These are phyloP conservation scores for Candida glaebosa DNA, from an alignment of 805 yeast genomes.

Conservation along the genomic window DNA sequence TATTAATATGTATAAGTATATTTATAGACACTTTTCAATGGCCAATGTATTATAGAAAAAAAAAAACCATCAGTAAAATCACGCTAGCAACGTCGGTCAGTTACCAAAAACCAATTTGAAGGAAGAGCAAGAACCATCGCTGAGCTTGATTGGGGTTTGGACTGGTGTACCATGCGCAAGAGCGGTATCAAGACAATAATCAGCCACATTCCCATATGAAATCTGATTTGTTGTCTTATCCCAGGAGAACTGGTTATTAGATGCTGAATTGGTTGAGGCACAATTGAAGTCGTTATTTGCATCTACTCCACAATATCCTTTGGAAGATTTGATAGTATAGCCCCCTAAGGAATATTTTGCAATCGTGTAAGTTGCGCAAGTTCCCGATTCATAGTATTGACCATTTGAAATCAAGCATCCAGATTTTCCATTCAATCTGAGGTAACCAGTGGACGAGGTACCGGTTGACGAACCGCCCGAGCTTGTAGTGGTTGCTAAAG, in stretches of 20 bases:
- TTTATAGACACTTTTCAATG: no score
- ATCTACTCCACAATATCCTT: conserved; percentile 66
- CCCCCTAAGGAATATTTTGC: conserved; percentile 66
- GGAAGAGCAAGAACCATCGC: conserved; percentile 18
- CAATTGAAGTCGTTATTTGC: conserved; percentile 18
- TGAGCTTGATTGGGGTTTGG: conserved; percentile 50
- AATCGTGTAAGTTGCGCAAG: conserved; percentile 76
- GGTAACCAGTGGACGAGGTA: conserved; percentile 24
- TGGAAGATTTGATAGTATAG: conserved; percentile 61
- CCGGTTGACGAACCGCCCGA: conserved; percentile 12
- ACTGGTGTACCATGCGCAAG: conserved; percentile 24
- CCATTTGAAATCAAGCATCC: conserved; percentile 89
- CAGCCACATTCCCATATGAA: conserved; percentile 57
- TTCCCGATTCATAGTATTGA: conserved; percentile 74
- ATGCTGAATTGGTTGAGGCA: conserved; percentile 13
- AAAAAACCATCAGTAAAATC: no score
- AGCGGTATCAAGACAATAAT: conserved; percentile 55
- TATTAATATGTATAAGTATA: no score
- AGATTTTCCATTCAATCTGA: conserved; percentile 46
- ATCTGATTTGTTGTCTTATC: conserved; percentile 43
- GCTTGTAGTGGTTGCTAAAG: conserved; percentile 1
- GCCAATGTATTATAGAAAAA: no score
- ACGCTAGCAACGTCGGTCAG: background rate
- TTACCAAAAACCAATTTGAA: background rate
- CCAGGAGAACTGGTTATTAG: conserved; percentile 50